These are phyloP conservation scores for Aspergillus funiculosus DNA, from an alignment of 495 filamentous ascomycete genomes.

Conservation along the genomic window DNA sequence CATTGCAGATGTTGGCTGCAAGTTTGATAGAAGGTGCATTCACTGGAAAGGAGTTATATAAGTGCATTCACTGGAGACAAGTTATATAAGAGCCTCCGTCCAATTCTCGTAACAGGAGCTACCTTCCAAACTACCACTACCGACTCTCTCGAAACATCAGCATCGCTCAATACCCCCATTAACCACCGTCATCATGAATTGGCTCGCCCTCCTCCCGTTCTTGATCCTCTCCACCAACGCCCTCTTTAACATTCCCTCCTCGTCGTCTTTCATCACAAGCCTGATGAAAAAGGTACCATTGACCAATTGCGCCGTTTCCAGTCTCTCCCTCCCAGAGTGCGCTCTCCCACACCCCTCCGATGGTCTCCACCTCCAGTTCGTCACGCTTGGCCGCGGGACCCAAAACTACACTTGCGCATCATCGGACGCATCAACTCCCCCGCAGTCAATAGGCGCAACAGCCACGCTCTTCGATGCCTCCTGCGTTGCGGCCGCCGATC, in stretches of 20 bases:
- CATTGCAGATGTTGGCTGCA: constrained; percentile 3
- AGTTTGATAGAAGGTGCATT: background rate
- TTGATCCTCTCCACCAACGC: background rate
- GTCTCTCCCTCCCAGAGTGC: constrained; percentile 18
- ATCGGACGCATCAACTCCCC: constrained; percentile 27
- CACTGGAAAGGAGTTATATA: background rate
- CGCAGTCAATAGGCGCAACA: constrained; percentile 50
- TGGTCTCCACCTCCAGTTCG: constrained; percentile 49
- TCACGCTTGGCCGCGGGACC: constrained; percentile 64
- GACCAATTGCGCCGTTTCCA: constrained; percentile 28
- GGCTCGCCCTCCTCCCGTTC: background rate
- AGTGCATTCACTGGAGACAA: background rate
- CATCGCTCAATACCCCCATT: background rate
- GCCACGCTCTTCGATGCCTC: constrained; percentile 63
- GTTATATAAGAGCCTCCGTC: constrained; percentile 2
- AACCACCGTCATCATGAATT: background rate
- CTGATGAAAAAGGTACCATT: constrained; percentile 15
- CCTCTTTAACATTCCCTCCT: background rate
- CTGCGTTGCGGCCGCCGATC: constrained; percentile 34
- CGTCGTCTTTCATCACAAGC: background rate
- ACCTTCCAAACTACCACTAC: too few species aligned
- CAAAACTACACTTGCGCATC: constrained; percentile 69
- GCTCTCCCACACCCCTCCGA: constrained; percentile 42
- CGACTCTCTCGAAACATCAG: background rate
- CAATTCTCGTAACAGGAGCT: background rate